Evolutionary conservation across 371 early-diverging fungal genomes (phyloP).

Genomic region (Apophysomyces sp.): DNA sequence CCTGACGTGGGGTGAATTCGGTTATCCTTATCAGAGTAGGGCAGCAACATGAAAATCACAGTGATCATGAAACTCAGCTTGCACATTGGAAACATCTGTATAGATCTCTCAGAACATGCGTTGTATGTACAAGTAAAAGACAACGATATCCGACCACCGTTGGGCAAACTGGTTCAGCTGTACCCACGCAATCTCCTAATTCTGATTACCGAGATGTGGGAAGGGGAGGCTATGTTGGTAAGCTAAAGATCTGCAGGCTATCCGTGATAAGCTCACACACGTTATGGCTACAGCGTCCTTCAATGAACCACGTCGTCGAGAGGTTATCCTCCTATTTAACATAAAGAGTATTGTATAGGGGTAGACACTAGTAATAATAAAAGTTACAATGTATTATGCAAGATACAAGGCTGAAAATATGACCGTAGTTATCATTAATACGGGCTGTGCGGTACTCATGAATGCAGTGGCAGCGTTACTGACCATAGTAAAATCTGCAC

Average conservation of each 20-base stretch:
- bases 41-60: neutral
- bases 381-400: neutral
- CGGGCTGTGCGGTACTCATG: neutral
- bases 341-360: neutral
- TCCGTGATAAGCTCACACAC: neutral
- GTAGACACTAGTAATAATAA: constrained; percentile 11
- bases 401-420: neutral
- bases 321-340: constrained; percentile 19
- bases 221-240: constrained; percentile 57
- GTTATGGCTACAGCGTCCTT: constrained; percentile 10
- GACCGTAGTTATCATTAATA: neutral
- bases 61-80: neutral
- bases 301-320: constrained; percentile 28
- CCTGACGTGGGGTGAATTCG: constrained; percentile 70
- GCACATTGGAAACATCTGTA: neutral
- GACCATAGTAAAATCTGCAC: constrained; percentile 17
- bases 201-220: constrained; percentile 78
- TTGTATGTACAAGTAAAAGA: constrained; percentile 58
- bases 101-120: constrained; percentile 37
- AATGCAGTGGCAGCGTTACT: neutral
- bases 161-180: constrained; percentile 49
- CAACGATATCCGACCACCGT: constrained; percentile 57
- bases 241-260: neutral
- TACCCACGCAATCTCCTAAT: constrained; percentile 62
- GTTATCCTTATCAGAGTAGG: constrained; percentile 72